Evolutionary conservation across 2,329 filamentous ascomycete genomes (phyloP).

Genomic region (Knufia fluminis): DNA sequence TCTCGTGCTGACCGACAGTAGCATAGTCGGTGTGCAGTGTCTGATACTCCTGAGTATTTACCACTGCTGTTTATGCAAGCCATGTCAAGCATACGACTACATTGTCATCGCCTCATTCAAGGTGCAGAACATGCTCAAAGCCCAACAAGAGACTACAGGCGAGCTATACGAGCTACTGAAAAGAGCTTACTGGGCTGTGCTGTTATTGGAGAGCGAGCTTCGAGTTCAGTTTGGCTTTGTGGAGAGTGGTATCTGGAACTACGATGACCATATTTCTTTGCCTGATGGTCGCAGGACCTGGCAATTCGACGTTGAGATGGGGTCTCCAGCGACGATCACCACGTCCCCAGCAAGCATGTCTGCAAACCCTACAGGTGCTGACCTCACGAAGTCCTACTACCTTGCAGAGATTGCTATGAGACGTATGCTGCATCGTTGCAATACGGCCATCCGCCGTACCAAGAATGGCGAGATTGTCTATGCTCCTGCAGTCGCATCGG

Average conservation of each 20-base stretch:
- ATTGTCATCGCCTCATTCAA: conserved; percentile 25
- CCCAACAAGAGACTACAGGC: conserved; percentile 10
- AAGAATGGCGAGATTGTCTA: conserved; percentile 19
- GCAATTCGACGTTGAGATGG: conserved; percentile 15
- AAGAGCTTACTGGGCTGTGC: conserved; percentile 22
- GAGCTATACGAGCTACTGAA: conserved; percentile 17
- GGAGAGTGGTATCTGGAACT: conserved; percentile 25
- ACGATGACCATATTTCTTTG: conserved; percentile 24
- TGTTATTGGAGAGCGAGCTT: conserved; percentile 26
- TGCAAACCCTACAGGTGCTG: background rate
- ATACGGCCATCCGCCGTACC: conserved; percentile 15
- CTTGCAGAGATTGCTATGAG: conserved; percentile 30
- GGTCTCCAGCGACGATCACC: background rate
- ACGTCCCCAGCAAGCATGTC: conserved; percentile 7
- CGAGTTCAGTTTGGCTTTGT: conserved; percentile 24
- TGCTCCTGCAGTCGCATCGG: conserved; percentile 25
- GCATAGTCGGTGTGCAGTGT: conserved; percentile 23
- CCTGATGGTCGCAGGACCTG: conserved; percentile 22
- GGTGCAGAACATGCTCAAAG: conserved; percentile 24
- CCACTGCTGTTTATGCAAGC: conserved; percentile 24
- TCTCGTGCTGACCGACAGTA: conserved; percentile 21
- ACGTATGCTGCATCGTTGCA: conserved; percentile 28
- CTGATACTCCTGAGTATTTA: conserved; percentile 24
- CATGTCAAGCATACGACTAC: conserved; percentile 27
- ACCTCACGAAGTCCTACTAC: conserved; percentile 23